Conservation (phyloP, 2,329 filamentous ascomycete genomes). For the Falciphora oryzae region DNA sequence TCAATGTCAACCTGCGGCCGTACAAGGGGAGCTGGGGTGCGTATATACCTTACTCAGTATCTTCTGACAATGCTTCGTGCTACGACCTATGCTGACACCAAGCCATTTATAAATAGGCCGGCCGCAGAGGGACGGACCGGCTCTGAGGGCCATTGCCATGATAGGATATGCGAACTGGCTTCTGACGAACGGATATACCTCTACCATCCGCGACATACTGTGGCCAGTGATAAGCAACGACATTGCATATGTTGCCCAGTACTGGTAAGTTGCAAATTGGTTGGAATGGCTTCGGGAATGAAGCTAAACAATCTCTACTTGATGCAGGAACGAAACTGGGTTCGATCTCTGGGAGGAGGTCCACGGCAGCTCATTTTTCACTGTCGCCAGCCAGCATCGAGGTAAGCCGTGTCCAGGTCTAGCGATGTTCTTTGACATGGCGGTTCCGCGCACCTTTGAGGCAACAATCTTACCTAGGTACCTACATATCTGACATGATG, state of each 20-base stretch:
- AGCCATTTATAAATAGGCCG: constrained; percentile 39
- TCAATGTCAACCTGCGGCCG: constrained; percentile 54
- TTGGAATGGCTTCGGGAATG: neutral
- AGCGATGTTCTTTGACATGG: neutral
- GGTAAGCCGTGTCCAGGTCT: constrained; percentile 31
- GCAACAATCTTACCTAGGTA: neutral
- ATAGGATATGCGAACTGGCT: constrained; percentile 70
- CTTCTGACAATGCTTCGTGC: neutral
- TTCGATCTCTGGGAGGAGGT: constrained; percentile 87
- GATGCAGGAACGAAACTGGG: constrained; percentile 45
- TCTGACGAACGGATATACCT: constrained; percentile 57
- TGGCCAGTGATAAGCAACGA: constrained; percentile 77
- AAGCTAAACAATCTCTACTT: constrained; percentile 7
- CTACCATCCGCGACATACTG: constrained; percentile 47
- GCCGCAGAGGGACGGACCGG: constrained; percentile 74
- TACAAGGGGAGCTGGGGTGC: constrained; percentile 63
- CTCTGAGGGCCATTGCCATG: constrained; percentile 68
- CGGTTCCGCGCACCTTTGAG: neutral
- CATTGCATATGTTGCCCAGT: constrained; percentile 66
- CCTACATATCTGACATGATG: neutral
- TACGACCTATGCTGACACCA: neutral
- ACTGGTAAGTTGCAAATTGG: constrained; percentile 49
- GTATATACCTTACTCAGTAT: neutral
- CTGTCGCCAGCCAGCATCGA: constrained; percentile 62
- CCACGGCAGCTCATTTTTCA: constrained; percentile 73